Evolutionary conservation across 345 rosid species (phyloP).

Genomic region (Luvunga scandens): DNA sequence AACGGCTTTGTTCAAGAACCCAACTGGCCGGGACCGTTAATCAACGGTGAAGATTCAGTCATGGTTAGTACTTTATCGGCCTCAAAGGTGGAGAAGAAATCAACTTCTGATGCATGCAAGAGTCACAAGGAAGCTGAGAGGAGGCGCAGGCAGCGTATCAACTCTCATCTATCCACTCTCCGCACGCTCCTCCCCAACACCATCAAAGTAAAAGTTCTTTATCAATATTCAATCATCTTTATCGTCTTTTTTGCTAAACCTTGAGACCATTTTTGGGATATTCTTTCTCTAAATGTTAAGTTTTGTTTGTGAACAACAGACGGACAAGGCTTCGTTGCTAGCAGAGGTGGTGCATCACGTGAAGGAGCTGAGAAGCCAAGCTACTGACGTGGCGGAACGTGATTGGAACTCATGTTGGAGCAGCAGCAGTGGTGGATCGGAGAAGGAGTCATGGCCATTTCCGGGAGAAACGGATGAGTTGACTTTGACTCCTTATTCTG

Average conservation of each 20-base stretch:
- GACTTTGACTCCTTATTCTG: conserved; percentile 16
- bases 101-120: conserved; percentile 30
- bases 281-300: too few relatives aligned
- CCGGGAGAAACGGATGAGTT: conserved; percentile 49
- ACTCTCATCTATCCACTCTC: conserved; percentile 59
- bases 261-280: neutral
- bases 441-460: conserved; percentile 23
- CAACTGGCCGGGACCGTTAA: conserved; percentile 18
- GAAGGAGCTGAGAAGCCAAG: conserved; percentile 51
- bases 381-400: conserved; percentile 28
- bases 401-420: conserved; percentile 13
- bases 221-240: neutral
- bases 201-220: conserved; percentile 26
- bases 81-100: conserved; percentile 19
- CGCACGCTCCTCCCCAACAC: conserved; percentile 55
- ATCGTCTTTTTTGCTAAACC: neutral
- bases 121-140: conserved; percentile 63
- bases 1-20: conserved; percentile 7
- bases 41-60: conserved; percentile 26
- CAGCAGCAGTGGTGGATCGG: conserved; percentile 13
- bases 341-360: conserved; percentile 77
- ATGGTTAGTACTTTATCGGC: conserved; percentile 15
- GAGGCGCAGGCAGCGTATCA: conserved; percentile 61
- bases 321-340: conserved; percentile 79
- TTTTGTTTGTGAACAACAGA: conserved; percentile 28